These are phyloP conservation scores for Rhizopus delemar DNA, from an alignment of 371 early-diverging fungal genomes.

Conservation along the genomic window DNA sequence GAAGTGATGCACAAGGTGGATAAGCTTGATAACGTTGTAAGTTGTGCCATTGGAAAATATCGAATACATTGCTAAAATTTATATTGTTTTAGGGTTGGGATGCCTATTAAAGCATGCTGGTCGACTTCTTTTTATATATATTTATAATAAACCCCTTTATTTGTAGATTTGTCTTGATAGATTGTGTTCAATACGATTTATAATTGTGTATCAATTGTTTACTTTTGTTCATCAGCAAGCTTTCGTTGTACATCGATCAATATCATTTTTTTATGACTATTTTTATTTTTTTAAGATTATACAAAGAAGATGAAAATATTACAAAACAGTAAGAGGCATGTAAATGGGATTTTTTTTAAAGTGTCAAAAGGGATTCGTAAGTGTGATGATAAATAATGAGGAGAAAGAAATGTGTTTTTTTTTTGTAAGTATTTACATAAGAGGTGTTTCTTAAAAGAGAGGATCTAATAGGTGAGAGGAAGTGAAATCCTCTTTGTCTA, in stretches of 20 bases:
- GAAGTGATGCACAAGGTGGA: slow-evolving; percentile 87
- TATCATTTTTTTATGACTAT: background rate
- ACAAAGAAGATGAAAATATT: too few species aligned
- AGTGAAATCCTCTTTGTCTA: slow-evolving; percentile 21
- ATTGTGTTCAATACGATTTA: too few species aligned
- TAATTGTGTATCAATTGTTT: too few species aligned
- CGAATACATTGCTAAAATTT: background rate
- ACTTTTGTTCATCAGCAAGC: too few species aligned
- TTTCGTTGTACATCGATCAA: too few species aligned
- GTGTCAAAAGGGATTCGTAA: background rate
- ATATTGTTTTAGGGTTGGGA: background rate
- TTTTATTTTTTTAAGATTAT: background rate
- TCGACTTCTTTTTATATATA: too few species aligned
- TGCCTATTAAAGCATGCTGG: background rate
- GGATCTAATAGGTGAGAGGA: slow-evolving; percentile 30
- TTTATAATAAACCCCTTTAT: too few species aligned
- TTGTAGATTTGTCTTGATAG: too few species aligned
- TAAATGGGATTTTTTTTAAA: too few species aligned
- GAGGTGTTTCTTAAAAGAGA: slow-evolving; percentile 21
- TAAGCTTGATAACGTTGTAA: slow-evolving; percentile 64
- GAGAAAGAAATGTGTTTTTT: background rate
- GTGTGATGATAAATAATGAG: background rate
- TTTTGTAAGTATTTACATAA: slow-evolving; percentile 3
- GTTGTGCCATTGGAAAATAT: background rate
- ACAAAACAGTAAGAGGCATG: background rate